Conservation (phyloP, 169 alveolate genomes). For the Sarcocystis neurona region DNA sequence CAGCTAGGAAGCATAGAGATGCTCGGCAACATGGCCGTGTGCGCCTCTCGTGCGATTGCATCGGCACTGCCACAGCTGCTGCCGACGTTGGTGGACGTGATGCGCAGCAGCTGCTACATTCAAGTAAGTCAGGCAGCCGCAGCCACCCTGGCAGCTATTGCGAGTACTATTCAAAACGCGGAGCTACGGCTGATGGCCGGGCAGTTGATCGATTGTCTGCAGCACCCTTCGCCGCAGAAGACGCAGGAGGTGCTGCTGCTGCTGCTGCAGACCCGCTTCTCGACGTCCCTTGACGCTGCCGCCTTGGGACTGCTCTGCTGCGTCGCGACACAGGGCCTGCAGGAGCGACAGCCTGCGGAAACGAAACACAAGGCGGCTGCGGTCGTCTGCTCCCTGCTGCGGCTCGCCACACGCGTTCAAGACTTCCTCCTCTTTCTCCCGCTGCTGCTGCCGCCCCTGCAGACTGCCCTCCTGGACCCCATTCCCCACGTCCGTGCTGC, state of each 20-base stretch:
- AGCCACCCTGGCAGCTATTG: slow-evolving; percentile 40
- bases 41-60: slow-evolving; percentile 64
- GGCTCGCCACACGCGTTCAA: slow-evolving; percentile 64
- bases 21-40: slow-evolving; percentile 66
- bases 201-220: slow-evolving; percentile 4
- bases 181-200: slow-evolving; percentile 36
- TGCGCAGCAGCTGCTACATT: slow-evolving; percentile 39
- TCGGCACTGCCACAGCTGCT: slow-evolving; percentile 53
- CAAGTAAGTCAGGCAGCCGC: slow-evolving; percentile 30
- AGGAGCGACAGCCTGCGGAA: slow-evolving; percentile 65
- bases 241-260: slow-evolving; percentile 60
- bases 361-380: slow-evolving; percentile 71
- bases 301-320: slow-evolving; percentile 66
- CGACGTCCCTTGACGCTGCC: slow-evolving; percentile 66
- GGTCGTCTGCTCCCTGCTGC: slow-evolving; percentile 68
- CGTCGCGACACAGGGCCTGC: slow-evolving; percentile 63
- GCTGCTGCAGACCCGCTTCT: slow-evolving; percentile 61
- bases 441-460: slow-evolving; percentile 66
- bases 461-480: slow-evolving; percentile 69
- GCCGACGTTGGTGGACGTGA: slow-evolving; percentile 57
- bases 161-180: slow-evolving; percentile 32
- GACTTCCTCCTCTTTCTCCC: slow-evolving; percentile 70
- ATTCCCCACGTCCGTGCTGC: slow-evolving; percentile 73
- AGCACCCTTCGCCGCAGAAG: slow-evolving; percentile 36
- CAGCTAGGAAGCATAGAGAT: slow-evolving; percentile 73